phyloP scores from a whole-genome alignment of 768 basidiomycete species.

The Termitomyces sp. region DNA sequence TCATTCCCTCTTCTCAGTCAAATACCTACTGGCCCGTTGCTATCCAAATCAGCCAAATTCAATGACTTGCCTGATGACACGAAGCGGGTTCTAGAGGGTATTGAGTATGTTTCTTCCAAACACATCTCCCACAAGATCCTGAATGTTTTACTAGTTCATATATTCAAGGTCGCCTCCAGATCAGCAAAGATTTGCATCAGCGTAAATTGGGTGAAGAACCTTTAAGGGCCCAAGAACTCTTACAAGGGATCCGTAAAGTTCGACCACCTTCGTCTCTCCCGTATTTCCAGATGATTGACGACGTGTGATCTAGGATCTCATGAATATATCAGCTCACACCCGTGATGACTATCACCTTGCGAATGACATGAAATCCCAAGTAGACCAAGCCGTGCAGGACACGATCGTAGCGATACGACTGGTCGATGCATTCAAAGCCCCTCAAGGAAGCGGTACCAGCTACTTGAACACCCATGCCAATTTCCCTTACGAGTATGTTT shows the following conservation, averaged over 20 bases:
- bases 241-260: constrained; percentile 65
- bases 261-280: not conserved
- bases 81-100: constrained; percentile 55
- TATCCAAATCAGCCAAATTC: constrained; percentile 65
- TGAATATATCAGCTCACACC: constrained; percentile 54
- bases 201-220: constrained; percentile 73
- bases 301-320: constrained; percentile 45
- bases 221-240: constrained; percentile 63
- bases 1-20: constrained; percentile 10
- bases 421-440: constrained; percentile 72
- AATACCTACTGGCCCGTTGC: constrained; percentile 27
- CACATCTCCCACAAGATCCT: not conserved
- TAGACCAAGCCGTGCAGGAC: constrained; percentile 75
- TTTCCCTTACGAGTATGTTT: constrained; percentile 74
- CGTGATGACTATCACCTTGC: constrained; percentile 62
- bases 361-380: constrained; percentile 66
- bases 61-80: constrained; percentile 74
- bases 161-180: constrained; percentile 75
- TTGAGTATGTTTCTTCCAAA: constrained; percentile 49
- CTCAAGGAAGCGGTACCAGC: constrained; percentile 55
- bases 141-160: constrained; percentile 37
- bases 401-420: constrained; percentile 73
- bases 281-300: not conserved
- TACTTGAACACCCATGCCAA: constrained; percentile 73
- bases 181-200: constrained; percentile 73